Evolutionary conservation across 192 early-diverging fungal species (phyloP), one percentile per base, ranked within the genome.

Genomic region (Cetraspora pellucida): DNA sequence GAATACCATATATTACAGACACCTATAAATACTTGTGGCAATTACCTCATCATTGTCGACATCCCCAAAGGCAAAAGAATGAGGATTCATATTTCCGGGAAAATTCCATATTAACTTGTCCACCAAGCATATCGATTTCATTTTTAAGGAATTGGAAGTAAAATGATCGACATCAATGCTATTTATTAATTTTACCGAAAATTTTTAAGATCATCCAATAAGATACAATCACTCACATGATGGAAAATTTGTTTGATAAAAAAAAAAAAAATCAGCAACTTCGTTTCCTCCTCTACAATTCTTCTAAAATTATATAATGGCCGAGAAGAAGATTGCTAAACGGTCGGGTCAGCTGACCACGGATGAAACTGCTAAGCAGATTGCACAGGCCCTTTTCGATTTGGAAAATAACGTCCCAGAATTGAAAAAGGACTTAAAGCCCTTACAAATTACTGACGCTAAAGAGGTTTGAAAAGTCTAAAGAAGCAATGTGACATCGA

Each of bases 361-460:
- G 69, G 85, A 89, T 82, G 95, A 96, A 86, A 91, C 96, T 81
- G 96, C 97, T 87, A 89, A 95, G 78, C 89, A 92, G 85, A 93
- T 99, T 85, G 97, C 96, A 84, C 94, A 96, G 84, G 92, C 96
- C 83, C 90, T 99, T 82, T 87, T 91, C 86, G 96, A 99, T 85
- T 89, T 98, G 73, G 95, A 98, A 90, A 88, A 92, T 78, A 96
- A 94, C 90, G 95, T 95, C 79, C 86, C 93, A 75, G 97, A 99
- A 82, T 91, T 99, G 81, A 97, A 96, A 93, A 93, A 92, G 83
- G 97, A 99, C 78, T 90, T 99, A 79, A 90, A 93, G 80, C 93
- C 94, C 72, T 91, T 99, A 83, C 95, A 97, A 86, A 93, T 99
- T 89, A 87, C 89, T 85, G 84, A 87, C 68, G 97, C 95, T 82